Percentiles rank a stretch among this genome's conserved stretches.
These are phyloP conservation scores for Aspergillus candidus DNA, from an alignment of 2,329 filamentous ascomycete species.

Conservation along the genomic window DNA sequence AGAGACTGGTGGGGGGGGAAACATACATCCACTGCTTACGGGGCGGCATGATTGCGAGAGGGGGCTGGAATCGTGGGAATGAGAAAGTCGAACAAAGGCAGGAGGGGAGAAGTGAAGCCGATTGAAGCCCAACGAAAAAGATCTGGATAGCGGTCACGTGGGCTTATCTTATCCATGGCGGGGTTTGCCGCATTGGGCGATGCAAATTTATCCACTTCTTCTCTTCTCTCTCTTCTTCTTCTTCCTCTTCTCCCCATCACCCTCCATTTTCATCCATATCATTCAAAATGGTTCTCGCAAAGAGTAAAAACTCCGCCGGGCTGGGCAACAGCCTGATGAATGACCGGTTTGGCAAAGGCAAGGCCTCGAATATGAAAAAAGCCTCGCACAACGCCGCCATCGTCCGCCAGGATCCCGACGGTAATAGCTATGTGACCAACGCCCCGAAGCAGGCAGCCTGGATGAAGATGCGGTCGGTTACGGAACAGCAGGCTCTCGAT, in stretches of 20 bases:
- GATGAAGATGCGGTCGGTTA: constrained; percentile 99
- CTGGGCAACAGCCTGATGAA: constrained; percentile 98
- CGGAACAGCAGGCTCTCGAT: constrained; percentile 91
- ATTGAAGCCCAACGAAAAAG: constrained; percentile 12
- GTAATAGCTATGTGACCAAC: constrained; percentile 87
- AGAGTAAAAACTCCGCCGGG: constrained; percentile 91
- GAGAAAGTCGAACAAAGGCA: constrained; percentile 11
- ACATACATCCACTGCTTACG: constrained; percentile 69
- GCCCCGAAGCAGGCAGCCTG: constrained; percentile 84
- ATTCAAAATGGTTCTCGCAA: constrained; percentile 65
- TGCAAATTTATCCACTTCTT: constrained; percentile 6
- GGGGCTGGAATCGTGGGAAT: constrained; percentile 1
- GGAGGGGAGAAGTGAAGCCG: constrained; percentile 15
- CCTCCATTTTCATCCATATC: constrained; percentile 7
- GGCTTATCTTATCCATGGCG: constrained; percentile 19
- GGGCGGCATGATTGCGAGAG: constrained; percentile 53
- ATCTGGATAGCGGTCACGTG: constrained; percentile 25
- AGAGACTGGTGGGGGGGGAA: background rate
- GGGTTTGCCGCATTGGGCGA: constrained; percentile 11
- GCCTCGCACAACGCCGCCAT: constrained; percentile 58
- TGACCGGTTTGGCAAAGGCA: constrained; percentile 92
- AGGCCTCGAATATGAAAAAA: constrained; percentile 75
- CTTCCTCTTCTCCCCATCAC: constrained; percentile 3
- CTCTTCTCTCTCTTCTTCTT: background rate
- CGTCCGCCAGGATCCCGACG: constrained; percentile 65